These are phyloP conservation scores for Tolypocladium sp. DNA, from an alignment of 2,329 filamentous ascomycete species.

Conservation along the genomic window DNA sequence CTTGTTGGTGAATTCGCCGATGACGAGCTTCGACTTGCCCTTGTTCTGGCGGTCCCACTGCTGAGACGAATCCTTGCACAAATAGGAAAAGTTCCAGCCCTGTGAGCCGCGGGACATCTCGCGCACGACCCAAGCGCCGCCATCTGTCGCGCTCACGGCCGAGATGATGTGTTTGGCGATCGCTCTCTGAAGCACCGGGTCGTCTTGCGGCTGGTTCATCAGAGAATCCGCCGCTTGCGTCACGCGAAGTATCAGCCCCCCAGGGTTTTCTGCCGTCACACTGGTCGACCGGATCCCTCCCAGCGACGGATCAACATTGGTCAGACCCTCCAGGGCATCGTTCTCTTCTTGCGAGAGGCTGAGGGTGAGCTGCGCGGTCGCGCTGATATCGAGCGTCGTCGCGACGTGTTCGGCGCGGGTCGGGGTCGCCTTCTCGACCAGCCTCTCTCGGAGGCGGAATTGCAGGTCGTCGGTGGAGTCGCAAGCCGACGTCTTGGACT, in stretches of 20 bases:
- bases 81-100: slow-evolving; percentile 45
- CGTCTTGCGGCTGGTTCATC: slow-evolving; percentile 37
- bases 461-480: slow-evolving; percentile 35
- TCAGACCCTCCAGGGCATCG: slow-evolving; percentile 18
- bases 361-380: slow-evolving; percentile 33
- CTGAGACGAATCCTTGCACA: slow-evolving; percentile 42
- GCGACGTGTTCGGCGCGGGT: slow-evolving; percentile 42
- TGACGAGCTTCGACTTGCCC: slow-evolving; percentile 25
- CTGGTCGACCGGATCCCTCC: slow-evolving; percentile 15
- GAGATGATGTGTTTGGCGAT: slow-evolving; percentile 39
- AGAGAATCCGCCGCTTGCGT: slow-evolving; percentile 36
- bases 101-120: slow-evolving; percentile 33
- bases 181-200: slow-evolving; percentile 37
- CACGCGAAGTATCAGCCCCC: slow-evolving; percentile 21
- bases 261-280: slow-evolving; percentile 3
- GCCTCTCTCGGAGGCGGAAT: slow-evolving; percentile 28
- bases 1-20: slow-evolving; percentile 40
- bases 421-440: slow-evolving; percentile 33
- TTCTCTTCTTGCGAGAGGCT: slow-evolving; percentile 26
- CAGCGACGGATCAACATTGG: slow-evolving; percentile 24
- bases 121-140: slow-evolving; percentile 37
- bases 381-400: slow-evolving; percentile 35
- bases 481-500: slow-evolving; percentile 15
- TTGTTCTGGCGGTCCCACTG: slow-evolving; percentile 42
- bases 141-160: slow-evolving; percentile 34